phyloP scores from a whole-genome alignment of 495 filamentous ascomycete species.

The Penicillium roqueforti region DNA sequence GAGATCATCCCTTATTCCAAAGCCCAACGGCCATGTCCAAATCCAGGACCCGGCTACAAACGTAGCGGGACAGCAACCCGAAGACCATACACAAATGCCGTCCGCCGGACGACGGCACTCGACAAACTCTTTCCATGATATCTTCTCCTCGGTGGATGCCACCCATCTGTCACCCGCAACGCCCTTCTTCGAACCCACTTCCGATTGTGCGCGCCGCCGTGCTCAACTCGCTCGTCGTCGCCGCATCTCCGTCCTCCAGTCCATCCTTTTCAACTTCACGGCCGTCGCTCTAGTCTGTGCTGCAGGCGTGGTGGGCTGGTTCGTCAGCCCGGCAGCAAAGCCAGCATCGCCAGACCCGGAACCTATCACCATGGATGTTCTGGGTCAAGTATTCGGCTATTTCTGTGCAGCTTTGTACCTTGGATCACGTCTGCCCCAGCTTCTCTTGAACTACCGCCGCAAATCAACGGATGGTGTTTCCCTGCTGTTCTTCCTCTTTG shows the following conservation, averaged over 20 bases:
- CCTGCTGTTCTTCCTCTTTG: conserved; percentile 93
- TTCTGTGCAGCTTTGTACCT: conserved; percentile 84
- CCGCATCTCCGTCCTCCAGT: conserved; percentile 49
- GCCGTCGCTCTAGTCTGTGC: conserved; percentile 74
- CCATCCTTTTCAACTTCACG: conserved; percentile 64
- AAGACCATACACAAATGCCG: conserved; percentile 5
- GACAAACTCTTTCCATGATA: conserved; percentile 30
- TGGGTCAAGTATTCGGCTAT: conserved; percentile 84
- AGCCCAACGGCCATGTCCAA: conserved; percentile 20
- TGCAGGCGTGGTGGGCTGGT: conserved; percentile 84
- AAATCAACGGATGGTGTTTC: conserved; percentile 90
- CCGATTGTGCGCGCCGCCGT: conserved; percentile 8
- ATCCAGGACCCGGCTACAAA: conserved; percentile 7
- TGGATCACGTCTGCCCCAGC: conserved; percentile 79
- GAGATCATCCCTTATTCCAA: conserved; percentile 30
- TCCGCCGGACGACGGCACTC: conserved; percentile 26
- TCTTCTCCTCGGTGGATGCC: conserved; percentile 44
- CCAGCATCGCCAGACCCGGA: conserved; percentile 24
- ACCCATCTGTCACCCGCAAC: conserved; percentile 78
- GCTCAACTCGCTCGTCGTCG: conserved; percentile 17
- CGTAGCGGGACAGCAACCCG: conserved; percentile 7
- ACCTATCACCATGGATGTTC: conserved; percentile 58
- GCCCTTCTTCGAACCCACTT: conserved; percentile 51
- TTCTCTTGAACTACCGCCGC: conserved; percentile 82
- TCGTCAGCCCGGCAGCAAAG: conserved; percentile 49